Base-by-base conservation (phyloP, 495 filamentous ascomycete genomes). In the Neurospora sublineolata region DNA sequence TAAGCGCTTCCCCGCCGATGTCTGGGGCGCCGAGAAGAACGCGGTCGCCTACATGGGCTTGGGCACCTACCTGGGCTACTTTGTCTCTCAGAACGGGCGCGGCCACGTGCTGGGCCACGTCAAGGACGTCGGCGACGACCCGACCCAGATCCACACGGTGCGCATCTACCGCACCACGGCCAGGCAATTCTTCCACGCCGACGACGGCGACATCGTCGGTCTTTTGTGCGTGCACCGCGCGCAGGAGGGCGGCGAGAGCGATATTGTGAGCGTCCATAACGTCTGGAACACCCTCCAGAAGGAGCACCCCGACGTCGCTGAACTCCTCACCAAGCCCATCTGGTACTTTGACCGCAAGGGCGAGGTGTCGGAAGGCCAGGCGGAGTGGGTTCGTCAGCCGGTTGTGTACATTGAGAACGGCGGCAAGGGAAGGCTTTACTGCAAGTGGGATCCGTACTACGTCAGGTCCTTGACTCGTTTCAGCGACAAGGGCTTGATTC, bases 281-380 rank as follows among this genome's bases (percentile, higher is more conserved):
- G 90, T 97, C 72, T 97, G 90, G 86, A 97, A 97, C 79, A 85
- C 84, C 18, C 85, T 97, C 8, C 89, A 92, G 78, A 76, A 73
- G 10, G 89, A 94, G 78, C 88, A 90, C 5, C 94, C 93, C 0
- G 93, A 95, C 74, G 90, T 96, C 9, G 87, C 92, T 0, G 86
- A 90, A 80, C 87, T 87, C 39, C 83, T 97, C 68, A 89, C 90
- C 3, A 81, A 88, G 72, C 92, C 93, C 0, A 88, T 91, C 75
- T 97, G 94, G 93, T 96, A 95, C 82, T 95, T 97, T 77, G 94
- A 97, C 79, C 92, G 93, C 73, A 97, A 97, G 81, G 94, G 94
- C 58, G 94, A 97, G 82, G 88, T 86, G 3, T 89, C 86, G 40
- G 83, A 84, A 42, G 93, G 91, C 37, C 83, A 97, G 80, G 88